Evolutionary conservation across 148 eudicot species (phyloP).

Genomic region (Polygonum maritimum): DNA sequence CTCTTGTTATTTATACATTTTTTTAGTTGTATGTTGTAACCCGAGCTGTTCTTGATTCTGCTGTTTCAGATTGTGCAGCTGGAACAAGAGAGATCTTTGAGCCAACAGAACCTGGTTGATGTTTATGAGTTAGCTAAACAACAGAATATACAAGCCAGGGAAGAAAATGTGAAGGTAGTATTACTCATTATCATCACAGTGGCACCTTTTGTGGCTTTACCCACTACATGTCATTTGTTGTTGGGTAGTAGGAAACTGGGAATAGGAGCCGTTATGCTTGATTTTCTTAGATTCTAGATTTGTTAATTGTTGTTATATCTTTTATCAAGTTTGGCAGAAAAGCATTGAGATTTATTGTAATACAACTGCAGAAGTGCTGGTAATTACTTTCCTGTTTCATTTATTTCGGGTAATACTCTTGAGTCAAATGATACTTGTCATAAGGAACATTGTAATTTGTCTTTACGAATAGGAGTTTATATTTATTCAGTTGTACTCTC

Average conservation of each 20-base stretch:
- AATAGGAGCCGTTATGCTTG: not conserved
- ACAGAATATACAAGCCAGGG: slow-evolving; percentile 39
- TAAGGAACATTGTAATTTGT: too few relatives aligned
- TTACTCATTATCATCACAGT: too few relatives aligned
- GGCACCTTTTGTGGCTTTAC: too few relatives aligned
- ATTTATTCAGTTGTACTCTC: not conserved
- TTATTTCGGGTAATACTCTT: not conserved
- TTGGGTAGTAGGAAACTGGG: not conserved
- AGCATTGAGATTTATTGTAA: too few relatives aligned
- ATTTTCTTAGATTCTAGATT: too few relatives aligned
- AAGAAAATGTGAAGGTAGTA: slow-evolving; percentile 62
- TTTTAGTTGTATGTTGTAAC: slow-evolving; percentile 1
- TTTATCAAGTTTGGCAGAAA: too few relatives aligned
- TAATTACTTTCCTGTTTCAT: not conserved
- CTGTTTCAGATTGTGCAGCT: slow-evolving; percentile 42
- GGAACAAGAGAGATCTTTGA: slow-evolving; percentile 65
- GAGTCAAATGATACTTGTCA: not conserved
- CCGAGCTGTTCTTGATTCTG: slow-evolving; percentile 10
- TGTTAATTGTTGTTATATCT: too few relatives aligned
- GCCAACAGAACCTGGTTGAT: slow-evolving; percentile 44
- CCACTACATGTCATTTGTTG: not conserved
- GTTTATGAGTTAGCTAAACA: slow-evolving; percentile 47
- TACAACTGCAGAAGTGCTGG: not conserved
- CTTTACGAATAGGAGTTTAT: not conserved
- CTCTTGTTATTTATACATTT: not conserved